phyloP scores from a whole-genome alignment of 2,329 filamentous ascomycete genomes.

The Lizonia empirigonia region DNA sequence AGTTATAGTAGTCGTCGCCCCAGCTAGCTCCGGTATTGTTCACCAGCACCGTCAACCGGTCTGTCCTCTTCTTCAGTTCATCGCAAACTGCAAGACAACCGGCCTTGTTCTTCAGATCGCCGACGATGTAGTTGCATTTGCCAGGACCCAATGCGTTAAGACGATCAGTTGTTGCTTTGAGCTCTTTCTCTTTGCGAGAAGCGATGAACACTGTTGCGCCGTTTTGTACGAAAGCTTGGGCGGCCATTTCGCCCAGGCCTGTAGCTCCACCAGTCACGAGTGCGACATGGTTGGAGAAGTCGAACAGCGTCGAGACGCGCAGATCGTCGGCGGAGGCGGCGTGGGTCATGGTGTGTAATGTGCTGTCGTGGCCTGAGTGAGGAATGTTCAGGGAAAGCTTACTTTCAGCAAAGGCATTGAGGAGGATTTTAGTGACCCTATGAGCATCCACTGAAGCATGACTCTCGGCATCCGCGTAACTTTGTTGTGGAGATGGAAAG shows the following conservation, averaged over 20 bases:
- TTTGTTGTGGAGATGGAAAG: conserved; percentile 1
- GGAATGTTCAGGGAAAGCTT: not conserved
- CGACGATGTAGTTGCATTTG: conserved; percentile 57
- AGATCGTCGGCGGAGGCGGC: conserved; percentile 42
- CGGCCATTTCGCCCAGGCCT: conserved; percentile 61
- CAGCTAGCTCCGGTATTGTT: conserved; percentile 62
- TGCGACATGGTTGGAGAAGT: conserved; percentile 49
- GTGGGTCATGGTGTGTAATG: conserved; percentile 34
- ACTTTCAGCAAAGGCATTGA: not conserved
- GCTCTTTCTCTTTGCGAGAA: conserved; percentile 58
- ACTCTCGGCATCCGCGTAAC: conserved; percentile 7
- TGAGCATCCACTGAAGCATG: not conserved
- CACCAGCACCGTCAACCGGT: conserved; percentile 55
- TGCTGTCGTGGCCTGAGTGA: not conserved
- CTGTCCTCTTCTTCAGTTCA: conserved; percentile 54
- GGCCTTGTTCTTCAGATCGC: conserved; percentile 59
- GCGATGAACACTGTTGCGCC: conserved; percentile 61
- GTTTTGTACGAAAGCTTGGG: conserved; percentile 59
- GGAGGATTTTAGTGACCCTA: not conserved
- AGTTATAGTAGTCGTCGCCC: conserved; percentile 63
- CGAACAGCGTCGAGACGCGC: conserved; percentile 41
- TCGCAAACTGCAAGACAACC: conserved; percentile 56
- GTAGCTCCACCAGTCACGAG: conserved; percentile 59
- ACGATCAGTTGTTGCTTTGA: conserved; percentile 54
- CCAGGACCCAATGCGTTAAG: conserved; percentile 60